Base-by-base conservation (phyloP, 2,329 filamentous ascomycete species). In the Colletotrichum eremochloae region DNA sequence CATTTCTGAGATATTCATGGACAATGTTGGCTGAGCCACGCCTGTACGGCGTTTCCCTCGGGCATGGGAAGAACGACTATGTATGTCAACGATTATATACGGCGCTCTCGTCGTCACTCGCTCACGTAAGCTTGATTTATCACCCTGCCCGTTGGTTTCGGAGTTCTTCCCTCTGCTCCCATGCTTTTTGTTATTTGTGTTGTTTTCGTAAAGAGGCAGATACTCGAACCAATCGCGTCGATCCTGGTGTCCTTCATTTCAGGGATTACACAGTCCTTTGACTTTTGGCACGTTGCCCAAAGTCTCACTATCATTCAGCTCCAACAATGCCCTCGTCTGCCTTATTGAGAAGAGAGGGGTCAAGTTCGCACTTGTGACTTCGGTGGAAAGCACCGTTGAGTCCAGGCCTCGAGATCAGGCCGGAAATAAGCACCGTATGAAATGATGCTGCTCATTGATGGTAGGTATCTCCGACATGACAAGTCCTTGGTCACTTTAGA, bases 301-400 rank as follows among this genome's bases (percentile, higher is more conserved):
- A 31, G 50, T 31, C 50, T 29, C 24, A 31, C 50, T 53, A 18
- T 18, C 31, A 38, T 15, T 15, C 33, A 63, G 31, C 46, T 14
- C 36, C 48, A 14, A 33, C 12, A 18, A 18, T 48, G 14, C 31
- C 42, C 52, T 14, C 6, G 20, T 66, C 63, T 66, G 52, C 60
- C 52, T 65, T 15, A 42, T 65, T 65, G 42, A 50, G 52, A 29
- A 42, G 44, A 29, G n/a, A 36, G 29, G 48, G 40, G 61, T 14
- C n/a, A 20, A 29, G 24, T 24, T 24, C n/a, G 31, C 61, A 57
- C 57, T 64, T 50, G 40, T 50, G 38, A 15, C 18, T 40, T 24
- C 6, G n/a, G 15, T 20, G 48, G 36, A 50, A 48, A 68, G 58
- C 46, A 20, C 36, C 55, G n/a, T 7, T 9, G 42, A 20, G 40